phyloP scores from a whole-genome alignment of 768 basidiomycete genomes.

The Boletellus emodensis region DNA sequence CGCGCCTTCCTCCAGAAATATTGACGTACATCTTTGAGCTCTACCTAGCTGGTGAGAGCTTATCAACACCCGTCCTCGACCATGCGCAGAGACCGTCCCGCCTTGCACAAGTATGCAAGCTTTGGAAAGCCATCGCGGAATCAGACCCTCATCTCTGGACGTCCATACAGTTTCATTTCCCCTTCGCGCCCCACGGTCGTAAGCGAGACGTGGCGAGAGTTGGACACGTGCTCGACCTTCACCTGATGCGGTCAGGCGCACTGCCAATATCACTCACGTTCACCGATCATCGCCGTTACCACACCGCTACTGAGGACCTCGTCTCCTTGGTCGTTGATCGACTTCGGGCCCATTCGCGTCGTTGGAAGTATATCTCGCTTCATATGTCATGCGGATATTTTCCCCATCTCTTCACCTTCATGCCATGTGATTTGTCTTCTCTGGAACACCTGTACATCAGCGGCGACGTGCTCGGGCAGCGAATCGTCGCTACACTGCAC shows the following conservation, averaged over 20 bases:
- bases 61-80: not conserved
- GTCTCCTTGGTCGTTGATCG: slow-evolving; percentile 10
- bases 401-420: slow-evolving; percentile 13
- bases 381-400: slow-evolving; percentile 10
- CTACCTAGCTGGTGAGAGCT: not conserved
- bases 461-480: not conserved
- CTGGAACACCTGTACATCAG: slow-evolving; percentile 12
- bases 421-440: slow-evolving; percentile 12
- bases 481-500: not conserved
- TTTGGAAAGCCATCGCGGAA: slow-evolving; percentile 15
- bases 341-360: slow-evolving; percentile 12
- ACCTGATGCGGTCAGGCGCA: slow-evolving; percentile 11
- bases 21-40: slow-evolving; percentile 16
- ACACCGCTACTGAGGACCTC: slow-evolving; percentile 3
- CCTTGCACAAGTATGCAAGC: slow-evolving; percentile 19
- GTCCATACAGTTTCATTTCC: slow-evolving; percentile 16
- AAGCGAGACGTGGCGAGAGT: slow-evolving; percentile 4
- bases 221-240: slow-evolving; percentile 1
- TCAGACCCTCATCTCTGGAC: slow-evolving; percentile 22
- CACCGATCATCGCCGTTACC: slow-evolving; percentile 16
- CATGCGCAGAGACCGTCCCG: slow-evolving; percentile 1
- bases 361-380: slow-evolving; percentile 17
- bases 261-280: slow-evolving; percentile 19
- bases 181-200: not conserved
- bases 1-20: slow-evolving; percentile 34